These are phyloP conservation scores for Anthoceros angustus DNA, from an alignment of 225 moss, liverwort and hornwort genomes.

Conservation along the genomic window DNA sequence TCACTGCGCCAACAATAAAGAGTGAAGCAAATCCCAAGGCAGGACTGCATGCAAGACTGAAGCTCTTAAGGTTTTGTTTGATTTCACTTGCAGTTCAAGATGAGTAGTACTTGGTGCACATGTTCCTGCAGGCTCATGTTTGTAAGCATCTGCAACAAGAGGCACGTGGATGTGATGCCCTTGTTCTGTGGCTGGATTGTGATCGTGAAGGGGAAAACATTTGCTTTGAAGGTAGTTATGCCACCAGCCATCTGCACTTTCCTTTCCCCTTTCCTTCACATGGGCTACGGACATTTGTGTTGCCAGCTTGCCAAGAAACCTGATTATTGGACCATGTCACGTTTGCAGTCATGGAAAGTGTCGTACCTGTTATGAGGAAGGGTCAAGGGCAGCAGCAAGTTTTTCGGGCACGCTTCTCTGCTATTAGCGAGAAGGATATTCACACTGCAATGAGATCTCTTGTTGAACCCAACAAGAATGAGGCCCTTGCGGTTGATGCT, in stretches of 20 bases:
- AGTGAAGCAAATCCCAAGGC: conserved; percentile 94
- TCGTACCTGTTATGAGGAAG: conserved; percentile 70
- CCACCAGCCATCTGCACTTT: neutral
- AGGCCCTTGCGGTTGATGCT: conserved; percentile 83
- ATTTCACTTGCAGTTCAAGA: too few species aligned
- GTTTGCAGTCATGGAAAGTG: conserved; percentile 77
- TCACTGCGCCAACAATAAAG: conserved; percentile 88
- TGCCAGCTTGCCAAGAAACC: neutral
- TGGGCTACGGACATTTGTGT: neutral
- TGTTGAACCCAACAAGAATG: conserved; percentile 88
- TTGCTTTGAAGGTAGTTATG: conserved; percentile 72
- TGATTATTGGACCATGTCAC: neutral
- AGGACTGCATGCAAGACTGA: neutral
- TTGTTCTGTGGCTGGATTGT: conserved; percentile 97
- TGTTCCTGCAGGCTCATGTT: conserved; percentile 63
- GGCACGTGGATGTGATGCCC: conserved; percentile 74
- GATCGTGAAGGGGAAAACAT: conserved; percentile 99
- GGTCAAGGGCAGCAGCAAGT: conserved; percentile 59
- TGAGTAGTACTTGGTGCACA: neutral
- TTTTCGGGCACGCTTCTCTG: conserved; percentile 88
- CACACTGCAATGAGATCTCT: conserved; percentile 75
- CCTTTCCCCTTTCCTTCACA: neutral
- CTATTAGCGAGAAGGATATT: conserved; percentile 90
- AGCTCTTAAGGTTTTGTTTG: neutral
- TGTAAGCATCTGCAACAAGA: conserved; percentile 99